Base-by-base conservation (phyloP, 257 asterid genomes). In the Schizonepeta tenuifolia region DNA sequence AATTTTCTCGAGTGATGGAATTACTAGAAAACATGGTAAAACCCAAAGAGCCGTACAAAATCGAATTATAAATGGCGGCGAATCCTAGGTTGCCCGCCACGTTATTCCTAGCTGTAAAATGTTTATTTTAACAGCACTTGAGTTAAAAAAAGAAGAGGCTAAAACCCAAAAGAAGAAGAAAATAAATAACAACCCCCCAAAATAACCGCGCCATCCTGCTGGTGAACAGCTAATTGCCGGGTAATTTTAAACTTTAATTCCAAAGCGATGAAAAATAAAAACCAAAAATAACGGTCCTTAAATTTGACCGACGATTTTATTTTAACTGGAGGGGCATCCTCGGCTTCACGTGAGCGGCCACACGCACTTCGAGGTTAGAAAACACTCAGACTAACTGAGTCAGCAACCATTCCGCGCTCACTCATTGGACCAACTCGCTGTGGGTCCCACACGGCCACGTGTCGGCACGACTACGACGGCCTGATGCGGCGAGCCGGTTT, bases 341-440 rank as follows among this genome's bases (percentile, higher is more conserved):
- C 91, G 96, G 86, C 82, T 86, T 84, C 97, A 92, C 94, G 94
- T 90, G 96, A 86, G 75, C 58, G 70, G 78, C 67, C 84, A 84
- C 97, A 81, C 97, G 82, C 75, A 61, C 71, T 79, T 79, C 92
- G 84, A 92, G 95, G 79, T 20, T 3, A 43, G 69, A 46, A 60
- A 14, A 22, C 22, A 46, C 49, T 35, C 76, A 77, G 83, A 80
- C 69, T 82, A 56, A 57, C 36, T 75, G 81, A 78, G 15, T 74
- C 93, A 85, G 77, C 88, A 60, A 2, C 77, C 80, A 40, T 54
- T 85, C 73, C 69, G 73, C 35, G 61, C 80, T 81, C 80, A 81
- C 80, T 76, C 87, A 83, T 86, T 86, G 88, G 95, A 75, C 91
- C 93, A 87, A 78, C 82, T 57, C 65, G 1, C 14, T 0, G 0